Conservation (phyloP, 768 basidiomycete genomes). For the Mycena rosella region DNA sequence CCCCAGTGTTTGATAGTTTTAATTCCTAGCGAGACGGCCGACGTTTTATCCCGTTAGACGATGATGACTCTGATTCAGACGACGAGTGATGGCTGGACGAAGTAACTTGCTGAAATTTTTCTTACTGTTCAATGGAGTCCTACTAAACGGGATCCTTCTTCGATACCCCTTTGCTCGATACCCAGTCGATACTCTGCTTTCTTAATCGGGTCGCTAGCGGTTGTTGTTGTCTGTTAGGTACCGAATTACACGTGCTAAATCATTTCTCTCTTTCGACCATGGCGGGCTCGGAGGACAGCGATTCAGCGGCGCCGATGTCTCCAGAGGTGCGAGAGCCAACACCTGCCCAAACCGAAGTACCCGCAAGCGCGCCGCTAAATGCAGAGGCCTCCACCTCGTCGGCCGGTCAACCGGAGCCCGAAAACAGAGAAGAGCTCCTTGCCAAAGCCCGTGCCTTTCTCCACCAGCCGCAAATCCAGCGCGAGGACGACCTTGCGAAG, state of each 20-base stretch:
- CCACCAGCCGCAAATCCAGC: slow-evolving; percentile 70
- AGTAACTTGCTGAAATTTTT: no score
- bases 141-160: neutral
- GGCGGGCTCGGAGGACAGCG: slow-evolving; percentile 6
- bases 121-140: no score
- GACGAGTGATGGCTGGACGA: slow-evolving; percentile 17
- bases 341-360: neutral
- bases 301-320: neutral
- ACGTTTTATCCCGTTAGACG: slow-evolving; percentile 62
- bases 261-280: slow-evolving; percentile 7
- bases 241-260: slow-evolving; percentile 4
- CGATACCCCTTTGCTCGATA: neutral
- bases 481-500: slow-evolving; percentile 69
- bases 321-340: neutral
- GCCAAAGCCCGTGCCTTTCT: slow-evolving; percentile 74
- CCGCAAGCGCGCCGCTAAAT: neutral
- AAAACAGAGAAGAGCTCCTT: slow-evolving; percentile 59
- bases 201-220: slow-evolving; percentile 17
- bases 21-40: slow-evolving; percentile 56
- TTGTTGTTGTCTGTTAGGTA: slow-evolving; percentile 15
- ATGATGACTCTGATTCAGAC: slow-evolving; percentile 51
- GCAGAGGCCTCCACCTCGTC: neutral
- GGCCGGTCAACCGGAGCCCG: neutral
- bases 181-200: neutral
- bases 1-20: neutral